phyloP scores from a whole-genome alignment of 805 yeast genomes.

The Cyberlindnera lachancei region DNA sequence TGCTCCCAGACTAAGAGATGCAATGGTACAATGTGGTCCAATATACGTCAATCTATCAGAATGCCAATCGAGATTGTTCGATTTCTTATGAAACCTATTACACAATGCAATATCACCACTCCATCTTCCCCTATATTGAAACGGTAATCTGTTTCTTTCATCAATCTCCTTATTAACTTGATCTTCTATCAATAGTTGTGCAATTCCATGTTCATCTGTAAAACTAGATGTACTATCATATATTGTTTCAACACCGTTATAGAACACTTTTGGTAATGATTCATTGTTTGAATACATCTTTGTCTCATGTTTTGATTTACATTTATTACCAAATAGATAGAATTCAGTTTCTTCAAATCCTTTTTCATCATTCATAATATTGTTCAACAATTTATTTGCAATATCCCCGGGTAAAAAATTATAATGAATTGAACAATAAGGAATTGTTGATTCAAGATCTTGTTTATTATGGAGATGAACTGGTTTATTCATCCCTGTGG shows the following conservation, averaged over 20 bases:
- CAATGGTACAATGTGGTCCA: slow-evolving; percentile 67
- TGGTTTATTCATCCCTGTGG: slow-evolving; percentile 20
- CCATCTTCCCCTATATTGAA: slow-evolving; percentile 40
- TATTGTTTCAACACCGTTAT: slow-evolving; percentile 37
- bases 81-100: slow-evolving; percentile 44
- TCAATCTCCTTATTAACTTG: slow-evolving; percentile 30
- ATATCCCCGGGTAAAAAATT: slow-evolving; percentile 45
- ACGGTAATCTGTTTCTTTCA: slow-evolving; percentile 27
- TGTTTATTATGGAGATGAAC: slow-evolving; percentile 41
- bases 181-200: slow-evolving; percentile 32
- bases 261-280: slow-evolving; percentile 19
- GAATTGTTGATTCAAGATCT: slow-evolving; percentile 41
- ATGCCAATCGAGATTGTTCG: slow-evolving; percentile 62
- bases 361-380: slow-evolving; percentile 34
- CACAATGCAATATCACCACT: slow-evolving; percentile 44
- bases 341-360: slow-evolving; percentile 40
- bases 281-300: slow-evolving; percentile 28
- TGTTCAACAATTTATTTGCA: slow-evolving; percentile 37
- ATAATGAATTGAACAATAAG: slow-evolving; percentile 42
- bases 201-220: slow-evolving; percentile 32
- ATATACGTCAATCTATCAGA: slow-evolving; percentile 65
- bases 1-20: slow-evolving; percentile 62
- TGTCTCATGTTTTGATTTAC: slow-evolving; percentile 49
- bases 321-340: slow-evolving; percentile 54
- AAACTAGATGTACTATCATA: slow-evolving; percentile 25